Percentiles rank a stretch among this genome's conserved stretches.
These are phyloP conservation scores for Pleurotus eryngii DNA, from an alignment of 768 basidiomycete genomes.

Conservation along the genomic window DNA sequence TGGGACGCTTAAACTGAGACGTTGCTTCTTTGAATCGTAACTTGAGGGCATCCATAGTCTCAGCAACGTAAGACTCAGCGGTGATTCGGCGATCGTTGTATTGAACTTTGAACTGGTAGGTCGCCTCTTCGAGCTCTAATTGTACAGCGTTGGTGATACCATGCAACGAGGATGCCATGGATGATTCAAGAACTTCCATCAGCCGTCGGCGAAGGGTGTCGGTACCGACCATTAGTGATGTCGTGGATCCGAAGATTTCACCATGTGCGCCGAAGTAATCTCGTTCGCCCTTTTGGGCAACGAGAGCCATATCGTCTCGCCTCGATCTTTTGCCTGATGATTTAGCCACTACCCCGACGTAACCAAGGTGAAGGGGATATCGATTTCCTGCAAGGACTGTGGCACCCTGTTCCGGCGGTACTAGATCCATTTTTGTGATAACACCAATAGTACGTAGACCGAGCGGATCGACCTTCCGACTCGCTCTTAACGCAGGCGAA, in stretches of 20 bases:
- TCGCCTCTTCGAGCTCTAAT: slow-evolving; percentile 93
- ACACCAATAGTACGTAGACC: slow-evolving; percentile 96
- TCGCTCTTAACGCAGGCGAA: slow-evolving; percentile 91
- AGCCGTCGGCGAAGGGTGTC: slow-evolving; percentile 84
- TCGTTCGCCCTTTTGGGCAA: slow-evolving; percentile 55
- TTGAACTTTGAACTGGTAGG: slow-evolving; percentile 99
- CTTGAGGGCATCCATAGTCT: slow-evolving; percentile 93
- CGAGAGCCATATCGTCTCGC: slow-evolving; percentile 45
- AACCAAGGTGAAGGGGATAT: slow-evolving; percentile 96
- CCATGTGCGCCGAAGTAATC: slow-evolving; percentile 66
- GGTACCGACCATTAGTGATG: slow-evolving; percentile 85
- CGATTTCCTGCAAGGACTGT: slow-evolving; percentile 81
- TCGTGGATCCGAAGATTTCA: slow-evolving; percentile 57
- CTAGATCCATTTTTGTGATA: slow-evolving; percentile 98
- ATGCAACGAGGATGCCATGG: slow-evolving; percentile 94
- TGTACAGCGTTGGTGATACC: slow-evolving; percentile 97
- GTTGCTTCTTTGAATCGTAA: slow-evolving; percentile 84
- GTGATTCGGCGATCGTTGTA: slow-evolving; percentile 95
- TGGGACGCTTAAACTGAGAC: slow-evolving; percentile 81
- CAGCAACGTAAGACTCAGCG: slow-evolving; percentile 96
- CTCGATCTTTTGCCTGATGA: slow-evolving; percentile 53
- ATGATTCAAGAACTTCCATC: slow-evolving; percentile 97
- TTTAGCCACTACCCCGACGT: slow-evolving; percentile 95
- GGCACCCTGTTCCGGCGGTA: slow-evolving; percentile 80
- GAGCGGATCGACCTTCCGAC: slow-evolving; percentile 90